Base-by-base conservation (phyloP, 164 flowering plant species). In the Vitis rupestris region DNA sequence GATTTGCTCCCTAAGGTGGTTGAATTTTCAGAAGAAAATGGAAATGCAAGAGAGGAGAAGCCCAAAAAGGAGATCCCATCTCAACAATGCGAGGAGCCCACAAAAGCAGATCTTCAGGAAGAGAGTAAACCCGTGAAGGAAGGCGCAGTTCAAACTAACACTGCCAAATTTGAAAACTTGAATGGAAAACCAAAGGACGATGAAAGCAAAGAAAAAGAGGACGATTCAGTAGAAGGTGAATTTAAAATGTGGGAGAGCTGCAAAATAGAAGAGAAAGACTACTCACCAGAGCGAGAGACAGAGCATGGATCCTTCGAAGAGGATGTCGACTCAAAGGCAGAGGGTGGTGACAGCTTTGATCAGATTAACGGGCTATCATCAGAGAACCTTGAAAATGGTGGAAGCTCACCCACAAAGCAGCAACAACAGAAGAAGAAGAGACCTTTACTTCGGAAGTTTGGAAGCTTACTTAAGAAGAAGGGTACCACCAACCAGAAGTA, bases 241-340 rank as follows among this genome's bases (percentile, higher is more conserved):
- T 78, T 72, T 14, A 89, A 88, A 74, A 90, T 84, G 90, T 94
- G 98, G 97, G 98, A 92, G 76, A 90, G 84, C 74, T 90, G 90
- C 86, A 92, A 87, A 76, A 83, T 90, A 69, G 90, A 79, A 17
- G 91, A 87, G 75, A 87, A 85, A 72, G 97, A 88, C 50, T 81
- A 75, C 65, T 84, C 82, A 4, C 86, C 89, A 1, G 90, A 84
- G 61, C 78, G 81, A 75, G 86, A 81, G 61, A 44, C 78, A 1
- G 97, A 85, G 76, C 81, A 72, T 10, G 92, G 83, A 76, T 86
- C 94, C 10, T 57, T 81, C 13, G 97, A 91, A 54, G 97, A 84
- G 49, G 97, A 92, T 44, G 50, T 72, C 8, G 91, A 85, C n/a
- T 85, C 86, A 31, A 89, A 87, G 69, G 83, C 72, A 8, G 93